These are phyloP conservation scores for Phytophthora cajani DNA, from an alignment of 352 stramenopile species.

Conservation along the genomic window DNA sequence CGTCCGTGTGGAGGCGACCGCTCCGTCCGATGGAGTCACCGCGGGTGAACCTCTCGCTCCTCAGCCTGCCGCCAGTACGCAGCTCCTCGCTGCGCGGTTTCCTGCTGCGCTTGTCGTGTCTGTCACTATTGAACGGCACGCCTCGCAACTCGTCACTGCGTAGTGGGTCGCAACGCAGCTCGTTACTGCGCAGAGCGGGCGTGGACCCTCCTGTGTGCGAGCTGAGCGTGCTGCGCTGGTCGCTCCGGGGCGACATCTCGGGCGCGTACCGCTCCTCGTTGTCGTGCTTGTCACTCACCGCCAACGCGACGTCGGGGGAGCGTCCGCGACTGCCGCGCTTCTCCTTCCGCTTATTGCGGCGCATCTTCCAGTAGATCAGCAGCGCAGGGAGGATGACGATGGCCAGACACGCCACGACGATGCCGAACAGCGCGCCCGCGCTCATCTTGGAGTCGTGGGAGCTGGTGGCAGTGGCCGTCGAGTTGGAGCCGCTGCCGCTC, in stretches of 20 bases:
- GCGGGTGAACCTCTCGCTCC: conserved; percentile 21
- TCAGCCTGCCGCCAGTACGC: conserved; percentile 15
- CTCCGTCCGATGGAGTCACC: conserved; percentile 17
- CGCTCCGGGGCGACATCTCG: conserved; percentile 35
- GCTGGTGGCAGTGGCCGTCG: conserved; percentile 4
- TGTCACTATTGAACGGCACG: conserved; percentile 13
- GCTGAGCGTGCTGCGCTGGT: conserved; percentile 26
- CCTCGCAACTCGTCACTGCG: conserved; percentile 32
- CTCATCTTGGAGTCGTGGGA: conserved; percentile 31
- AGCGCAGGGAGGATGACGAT: conserved; percentile 37
- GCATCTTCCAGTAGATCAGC: conserved; percentile 37
- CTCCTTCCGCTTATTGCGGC: conserved; percentile 26
- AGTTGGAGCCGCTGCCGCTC: conserved; percentile 18
- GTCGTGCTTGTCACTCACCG: conserved; percentile 37
- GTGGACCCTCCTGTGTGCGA: conserved; percentile 25
- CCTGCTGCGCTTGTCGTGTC: conserved; percentile 18
- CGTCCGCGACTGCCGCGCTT: conserved; percentile 8
- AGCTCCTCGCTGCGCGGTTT: conserved; percentile 12
- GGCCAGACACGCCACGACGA: conserved; percentile 33
- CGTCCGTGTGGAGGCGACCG: conserved; percentile 22
- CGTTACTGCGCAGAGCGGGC: conserved; percentile 29
- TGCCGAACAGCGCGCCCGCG: conserved; percentile 32
- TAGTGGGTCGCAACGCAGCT: conserved; percentile 29
- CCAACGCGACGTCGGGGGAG: conserved; percentile 29
- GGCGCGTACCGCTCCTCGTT: conserved; percentile 34